A percentile compares a stretch with the other conserved stretches of the same genome.
These are phyloP conservation scores for Agrocybe pediades DNA, from an alignment of 768 basidiomycete genomes.

Conservation along the genomic window DNA sequence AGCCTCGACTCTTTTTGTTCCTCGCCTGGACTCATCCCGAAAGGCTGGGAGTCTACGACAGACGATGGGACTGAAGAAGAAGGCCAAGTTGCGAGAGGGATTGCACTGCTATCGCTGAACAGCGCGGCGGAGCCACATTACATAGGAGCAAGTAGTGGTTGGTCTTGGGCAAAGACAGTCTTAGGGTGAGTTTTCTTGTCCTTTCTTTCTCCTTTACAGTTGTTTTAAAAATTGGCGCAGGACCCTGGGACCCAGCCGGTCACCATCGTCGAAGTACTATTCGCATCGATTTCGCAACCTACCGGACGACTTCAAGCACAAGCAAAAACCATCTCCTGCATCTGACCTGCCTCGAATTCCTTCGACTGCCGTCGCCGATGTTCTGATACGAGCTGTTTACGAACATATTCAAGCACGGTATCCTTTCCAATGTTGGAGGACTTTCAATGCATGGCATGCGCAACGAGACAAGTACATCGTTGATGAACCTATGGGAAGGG, in stretches of 20 bases:
- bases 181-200: background rate
- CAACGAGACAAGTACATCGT: conserved; percentile 7
- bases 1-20: background rate
- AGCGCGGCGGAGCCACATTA: conserved; percentile 9
- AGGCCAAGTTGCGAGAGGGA: conserved; percentile 7
- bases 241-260: conserved; percentile 1
- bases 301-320: conserved; percentile 6
- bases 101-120: conserved; percentile 6
- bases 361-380: conserved; percentile 1
- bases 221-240: background rate
- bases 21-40: background rate
- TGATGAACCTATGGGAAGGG: background rate
- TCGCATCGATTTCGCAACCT: conserved; percentile 2
- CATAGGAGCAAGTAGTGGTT: conserved; percentile 9
- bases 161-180: conserved; percentile 10
- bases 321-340: background rate
- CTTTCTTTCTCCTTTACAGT: background rate
- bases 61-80: conserved; percentile 8
- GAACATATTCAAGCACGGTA: conserved; percentile 11
- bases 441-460: conserved; percentile 6
- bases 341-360: conserved; percentile 3
- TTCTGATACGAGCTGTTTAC: conserved; percentile 3
- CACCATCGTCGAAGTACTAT: background rate
- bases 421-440: conserved; percentile 10
- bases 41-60: conserved; percentile 8